Base-by-base conservation (phyloP, 495 filamentous ascomycete genomes). In the Lasiosphaeria ovina region DNA sequence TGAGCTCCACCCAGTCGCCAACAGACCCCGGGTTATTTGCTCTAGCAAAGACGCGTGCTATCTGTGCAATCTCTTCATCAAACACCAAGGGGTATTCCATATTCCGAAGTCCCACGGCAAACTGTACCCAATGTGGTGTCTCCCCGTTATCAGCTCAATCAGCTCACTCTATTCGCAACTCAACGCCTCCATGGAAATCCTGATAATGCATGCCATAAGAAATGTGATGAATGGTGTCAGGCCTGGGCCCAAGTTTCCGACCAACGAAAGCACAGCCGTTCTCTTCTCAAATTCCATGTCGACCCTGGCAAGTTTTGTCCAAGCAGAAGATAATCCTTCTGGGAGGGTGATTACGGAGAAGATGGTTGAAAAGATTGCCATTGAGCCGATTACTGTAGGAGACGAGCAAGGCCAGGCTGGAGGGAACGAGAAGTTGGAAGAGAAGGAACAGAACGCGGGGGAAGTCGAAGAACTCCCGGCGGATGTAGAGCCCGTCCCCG, bases 11-110 rank as follows among this genome's bases (percentile, higher is more conserved):
- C 59, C 68, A 1, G 17, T 49, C 7, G 32, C 55, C 3, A 59
- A 56, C 5, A 63, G 57, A 16, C 79, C 79, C 33, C 75, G 78
- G 49, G 75, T 82, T 34, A 74, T 83, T 33, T 74, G 72, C 58
- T 79, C 78, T 6, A 79, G 72, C 68, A 83, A 82, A 55, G 72
- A 76, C 38, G 77, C 79, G 5, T 82, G 79, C 60, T 83, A 77
- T 65, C 73, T 81, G 0, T 82, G 78, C 60, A 77, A 79, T 49
- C 57, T 71, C 16, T 76, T 81, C 53, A 67, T 82, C 7, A 58
- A 62, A 5, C 59, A 72, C n/a, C 71, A 81, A 54, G 70, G 72
- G 12, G 69, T 68, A 47, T 73, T 79, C 34, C 59, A 78, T 62
- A 74, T 66, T 7, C 76, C 76, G 12, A 66, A 45, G 54, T 66